A percentile compares a stretch with the other conserved stretches of the same genome.
These are phyloP conservation scores for Sungouiozyma ichnusensis DNA, from an alignment of 805 yeast genomes.

Conservation along the genomic window DNA sequence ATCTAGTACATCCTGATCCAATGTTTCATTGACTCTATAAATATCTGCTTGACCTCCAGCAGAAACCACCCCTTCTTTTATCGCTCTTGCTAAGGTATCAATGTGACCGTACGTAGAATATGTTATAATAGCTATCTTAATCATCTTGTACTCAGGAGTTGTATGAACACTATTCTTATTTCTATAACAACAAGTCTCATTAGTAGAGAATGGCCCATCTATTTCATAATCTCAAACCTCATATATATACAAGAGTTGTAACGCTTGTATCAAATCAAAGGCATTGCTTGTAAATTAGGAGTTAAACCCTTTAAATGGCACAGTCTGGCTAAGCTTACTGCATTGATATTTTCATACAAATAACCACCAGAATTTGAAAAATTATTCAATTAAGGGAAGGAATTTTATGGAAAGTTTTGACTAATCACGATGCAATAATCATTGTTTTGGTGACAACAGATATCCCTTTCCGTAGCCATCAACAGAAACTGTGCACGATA, in stretches of 20 bases:
- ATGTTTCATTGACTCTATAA: constrained; percentile 69
- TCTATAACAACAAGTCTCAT: too few relatives aligned
- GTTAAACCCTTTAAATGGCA: neutral
- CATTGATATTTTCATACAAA: neutral
- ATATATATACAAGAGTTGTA: too few relatives aligned
- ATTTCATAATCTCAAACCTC: neutral
- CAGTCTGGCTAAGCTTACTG: neutral
- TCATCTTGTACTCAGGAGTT: constrained; percentile 11
- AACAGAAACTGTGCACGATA: too few relatives aligned
- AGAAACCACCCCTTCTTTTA: constrained; percentile 54
- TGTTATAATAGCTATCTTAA: constrained; percentile 39
- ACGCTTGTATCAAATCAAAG: too few relatives aligned
- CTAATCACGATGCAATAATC: too few relatives aligned
- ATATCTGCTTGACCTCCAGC: constrained; percentile 63
- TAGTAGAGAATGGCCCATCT: too few relatives aligned
- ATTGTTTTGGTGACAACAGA: too few relatives aligned
- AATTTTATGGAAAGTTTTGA: too few relatives aligned
- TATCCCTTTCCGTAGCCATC: too few relatives aligned
- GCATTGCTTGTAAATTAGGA: neutral
- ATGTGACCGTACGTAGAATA: constrained; percentile 79
- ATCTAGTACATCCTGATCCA: constrained; percentile 46
- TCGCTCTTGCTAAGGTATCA: constrained; percentile 53
- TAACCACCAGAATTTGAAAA: neutral
- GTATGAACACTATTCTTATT: neutral
- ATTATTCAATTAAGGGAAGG: neutral